Evolutionary conservation across 2,329 filamentous ascomycete genomes (phyloP).

Genomic region (Xylaria multiplex): DNA sequence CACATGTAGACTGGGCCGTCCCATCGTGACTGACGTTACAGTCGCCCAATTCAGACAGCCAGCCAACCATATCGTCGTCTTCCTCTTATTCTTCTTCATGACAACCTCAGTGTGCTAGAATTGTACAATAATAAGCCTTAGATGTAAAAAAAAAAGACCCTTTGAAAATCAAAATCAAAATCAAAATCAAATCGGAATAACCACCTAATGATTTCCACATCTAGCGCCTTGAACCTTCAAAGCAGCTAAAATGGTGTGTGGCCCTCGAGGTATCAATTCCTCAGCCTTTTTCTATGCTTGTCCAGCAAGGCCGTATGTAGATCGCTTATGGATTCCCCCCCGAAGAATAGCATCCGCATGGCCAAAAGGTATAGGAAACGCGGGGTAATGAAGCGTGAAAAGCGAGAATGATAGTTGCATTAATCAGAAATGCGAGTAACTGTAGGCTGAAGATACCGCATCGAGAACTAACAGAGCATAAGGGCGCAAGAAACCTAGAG

Average conservation of each 20-base stretch:
- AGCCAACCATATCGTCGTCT: constrained; percentile 22
- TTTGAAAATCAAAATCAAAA: too few species aligned
- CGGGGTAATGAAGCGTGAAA: not conserved
- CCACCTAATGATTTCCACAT: constrained; percentile 5
- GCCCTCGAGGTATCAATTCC: constrained; percentile 1
- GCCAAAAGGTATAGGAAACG: constrained; percentile 5
- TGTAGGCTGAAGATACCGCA: constrained; percentile 3
- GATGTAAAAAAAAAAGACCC: not conserved
- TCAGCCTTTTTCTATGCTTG: constrained; percentile 7
- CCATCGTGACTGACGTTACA: constrained; percentile 18
- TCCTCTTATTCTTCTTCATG: constrained; percentile 30
- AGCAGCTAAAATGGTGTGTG: not conserved
- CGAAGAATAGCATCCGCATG: not conserved
- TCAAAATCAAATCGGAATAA: constrained; percentile 5
- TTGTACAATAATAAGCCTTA: constrained; percentile 29
- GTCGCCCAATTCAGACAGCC: constrained; percentile 23
- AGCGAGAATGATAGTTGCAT: constrained; percentile 22
- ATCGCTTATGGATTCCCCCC: constrained; percentile 5
- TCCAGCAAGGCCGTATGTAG: constrained; percentile 17
- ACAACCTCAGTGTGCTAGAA: constrained; percentile 22
- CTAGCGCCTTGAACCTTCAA: not conserved
- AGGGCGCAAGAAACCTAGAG: constrained; percentile 11
- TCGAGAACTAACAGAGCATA: constrained; percentile 14
- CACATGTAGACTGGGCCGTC: constrained; percentile 22
- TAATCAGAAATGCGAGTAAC: constrained; percentile 28